Base-by-base conservation (phyloP, 352 stramenopile species). In the Globisporangium iwayamae region DNA sequence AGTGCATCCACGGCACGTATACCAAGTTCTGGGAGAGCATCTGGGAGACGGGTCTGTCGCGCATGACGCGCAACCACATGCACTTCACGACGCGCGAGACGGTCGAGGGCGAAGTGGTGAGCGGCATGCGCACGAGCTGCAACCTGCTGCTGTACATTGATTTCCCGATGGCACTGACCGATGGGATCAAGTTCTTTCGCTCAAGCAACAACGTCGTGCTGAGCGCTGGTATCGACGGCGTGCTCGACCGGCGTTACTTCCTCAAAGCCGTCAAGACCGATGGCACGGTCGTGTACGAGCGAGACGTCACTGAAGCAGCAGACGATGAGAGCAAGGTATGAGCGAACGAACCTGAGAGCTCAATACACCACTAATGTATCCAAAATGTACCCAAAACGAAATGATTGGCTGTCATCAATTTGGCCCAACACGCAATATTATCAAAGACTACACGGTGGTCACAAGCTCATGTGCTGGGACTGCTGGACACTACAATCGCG, bases 11-110 rank as follows among this genome's bases (percentile, higher is more conserved):
- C 64, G 87, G 87, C 51, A 94, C 87, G 55, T 95, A 93, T 62
- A 22, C 70, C 13, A 73, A 81, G 32, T 79, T 79, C 53, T 95
- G 87, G 87, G 70, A 75, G 5, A 86, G 79, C 45, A 95, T 95
- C 41, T 64, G 69, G 46, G 63, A 69, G 14, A 64, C 62, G 0
- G 88, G 88, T 0, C 63, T 96, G 5, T 87, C 68, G 20, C 86
- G 85, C 18, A 96, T 96, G 88, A 67, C 73, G 60, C 74, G 88
- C 5, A 96, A 96, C 56, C 88, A 96, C 57, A 92, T 96, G 28
- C 88, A 96, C 64, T 91, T 95, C 62, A 80, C 86, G 13, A 69
- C 90, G 14, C 68, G 60, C 8, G 79, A 91, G 18, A 64, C 76
- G 1, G 61, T 53, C 22, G 65, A 62, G 9, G 74, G 85, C 4